phyloP scores from a whole-genome alignment of 2,329 filamentous ascomycete genomes.

The Alternaria metachromatica region DNA sequence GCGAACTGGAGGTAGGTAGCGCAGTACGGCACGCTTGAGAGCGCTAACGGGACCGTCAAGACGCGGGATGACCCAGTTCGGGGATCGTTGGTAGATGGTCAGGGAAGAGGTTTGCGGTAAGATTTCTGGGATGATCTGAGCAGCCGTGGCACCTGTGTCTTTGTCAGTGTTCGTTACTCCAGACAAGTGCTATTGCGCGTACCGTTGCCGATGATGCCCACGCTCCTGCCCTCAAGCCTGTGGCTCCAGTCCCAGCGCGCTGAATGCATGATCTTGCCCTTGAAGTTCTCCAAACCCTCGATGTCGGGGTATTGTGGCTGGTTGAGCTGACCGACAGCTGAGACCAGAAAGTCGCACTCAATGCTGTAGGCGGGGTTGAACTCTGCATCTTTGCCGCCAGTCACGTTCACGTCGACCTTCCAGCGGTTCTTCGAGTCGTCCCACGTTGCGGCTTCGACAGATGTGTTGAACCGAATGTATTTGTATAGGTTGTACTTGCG shows the following conservation, averaged over 20 bases:
- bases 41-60: slow-evolving; percentile 56
- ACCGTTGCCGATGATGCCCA: slow-evolving; percentile 67
- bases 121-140: slow-evolving; percentile 65
- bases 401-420: slow-evolving; percentile 57
- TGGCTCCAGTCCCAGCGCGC: slow-evolving; percentile 68
- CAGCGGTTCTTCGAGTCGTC: slow-evolving; percentile 60
- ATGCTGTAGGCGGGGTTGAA: slow-evolving; percentile 61
- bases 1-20: slow-evolving; percentile 59
- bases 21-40: slow-evolving; percentile 52
- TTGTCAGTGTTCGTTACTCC: background rate
- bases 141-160: slow-evolving; percentile 59
- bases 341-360: slow-evolving; percentile 63
- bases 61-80: slow-evolving; percentile 66
- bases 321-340: slow-evolving; percentile 66
- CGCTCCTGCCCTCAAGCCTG: slow-evolving; percentile 60
- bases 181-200: slow-evolving; percentile 3
- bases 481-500: slow-evolving; percentile 62
- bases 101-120: slow-evolving; percentile 58
- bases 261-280: slow-evolving; percentile 63
- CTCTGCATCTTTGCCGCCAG: slow-evolving; percentile 62
- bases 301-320: slow-evolving; percentile 59
- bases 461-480: slow-evolving; percentile 65
- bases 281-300: slow-evolving; percentile 56
- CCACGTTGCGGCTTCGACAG: slow-evolving; percentile 62
- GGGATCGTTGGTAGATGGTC: slow-evolving; percentile 64